These are phyloP conservation scores for Botrytis galanthina DNA, from an alignment of 2,329 filamentous ascomycete species.

Conservation along the genomic window DNA sequence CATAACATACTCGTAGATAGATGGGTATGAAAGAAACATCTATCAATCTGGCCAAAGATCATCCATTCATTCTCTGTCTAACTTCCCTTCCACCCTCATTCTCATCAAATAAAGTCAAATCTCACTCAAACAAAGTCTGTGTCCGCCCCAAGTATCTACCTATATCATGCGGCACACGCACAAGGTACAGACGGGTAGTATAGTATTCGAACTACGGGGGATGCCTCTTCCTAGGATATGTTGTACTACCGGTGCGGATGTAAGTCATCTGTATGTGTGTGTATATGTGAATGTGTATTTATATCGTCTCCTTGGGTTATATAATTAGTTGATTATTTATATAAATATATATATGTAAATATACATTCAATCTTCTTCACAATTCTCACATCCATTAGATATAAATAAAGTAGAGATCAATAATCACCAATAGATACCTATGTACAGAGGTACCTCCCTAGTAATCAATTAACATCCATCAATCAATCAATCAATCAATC, in stretches of 20 bases:
- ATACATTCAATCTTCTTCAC: background rate
- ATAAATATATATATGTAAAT: background rate
- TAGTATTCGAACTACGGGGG: background rate
- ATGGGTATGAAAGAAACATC: background rate
- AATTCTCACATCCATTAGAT: background rate
- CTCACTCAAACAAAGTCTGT: background rate
- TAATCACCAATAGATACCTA: background rate
- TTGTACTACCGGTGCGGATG: background rate
- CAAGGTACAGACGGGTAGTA: background rate
- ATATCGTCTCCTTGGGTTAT: background rate
- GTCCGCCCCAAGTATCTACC: background rate
- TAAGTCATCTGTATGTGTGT: background rate
- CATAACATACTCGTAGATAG: background rate
- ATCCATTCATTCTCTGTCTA: background rate
- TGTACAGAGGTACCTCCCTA: background rate
- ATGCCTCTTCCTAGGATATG: background rate
- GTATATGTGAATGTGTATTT: background rate
- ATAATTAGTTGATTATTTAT: background rate
- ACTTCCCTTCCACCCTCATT: background rate
- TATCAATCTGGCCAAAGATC: background rate
- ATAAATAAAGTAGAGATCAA: background rate
- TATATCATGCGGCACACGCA: background rate
- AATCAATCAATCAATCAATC: background rate
- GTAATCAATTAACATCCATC: background rate
- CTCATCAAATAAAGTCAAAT: background rate